Evolutionary conservation across 192 early-diverging fungal genomes (phyloP), one percentile per base, ranked within the genome.

Genomic region (Entrophospora sp.): DNA sequence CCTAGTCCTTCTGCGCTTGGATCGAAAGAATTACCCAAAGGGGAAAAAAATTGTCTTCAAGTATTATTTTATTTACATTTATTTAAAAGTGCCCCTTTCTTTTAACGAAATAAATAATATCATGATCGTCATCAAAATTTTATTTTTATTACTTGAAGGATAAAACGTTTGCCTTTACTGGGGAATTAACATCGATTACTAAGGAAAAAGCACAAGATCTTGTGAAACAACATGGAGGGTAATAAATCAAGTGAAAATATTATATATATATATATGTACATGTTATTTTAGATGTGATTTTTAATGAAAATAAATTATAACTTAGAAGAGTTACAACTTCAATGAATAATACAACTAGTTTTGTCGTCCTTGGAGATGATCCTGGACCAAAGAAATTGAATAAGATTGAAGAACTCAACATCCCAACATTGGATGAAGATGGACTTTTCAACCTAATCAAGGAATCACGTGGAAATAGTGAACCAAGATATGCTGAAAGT

Each of bases 91-190:
- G 5, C 20, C 18, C 38, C 4, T 4, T 5, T 37, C 3, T 72
- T 6, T 46, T 45, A 5, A 2, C 37, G 22, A 22, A 58, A 64
- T 38, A 13, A 10, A 0, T 52, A 28, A 2, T 45, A 32, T n/a
- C n/a, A 59, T 30, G 9, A 44, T n/a, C 14, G 2, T 58, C 18
- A 55, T 32, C 30, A 7, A 22, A 43, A 14, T n/a, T n/a, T n/a
- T n/a, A n/a, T n/a, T n/a, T n/a, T n/a, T n/a, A n/a, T n/a, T n/a
- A n/a, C n/a, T n/a, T n/a, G n/a, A n/a, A 36, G 73, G 91, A 86
- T 16, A 67, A 86, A 53, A 86, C 90, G 0, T 97, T 99, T 87
- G 97, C 98, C 0, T 82, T 97, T 43, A 92, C 96, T 3, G 97
- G 97, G 44, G 92, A 97, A 49, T 81, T 95, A 27, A 72, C 78